phyloP scores from a whole-genome alignment of 2,329 filamentous ascomycete species.

The Xylariales sp. region DNA sequence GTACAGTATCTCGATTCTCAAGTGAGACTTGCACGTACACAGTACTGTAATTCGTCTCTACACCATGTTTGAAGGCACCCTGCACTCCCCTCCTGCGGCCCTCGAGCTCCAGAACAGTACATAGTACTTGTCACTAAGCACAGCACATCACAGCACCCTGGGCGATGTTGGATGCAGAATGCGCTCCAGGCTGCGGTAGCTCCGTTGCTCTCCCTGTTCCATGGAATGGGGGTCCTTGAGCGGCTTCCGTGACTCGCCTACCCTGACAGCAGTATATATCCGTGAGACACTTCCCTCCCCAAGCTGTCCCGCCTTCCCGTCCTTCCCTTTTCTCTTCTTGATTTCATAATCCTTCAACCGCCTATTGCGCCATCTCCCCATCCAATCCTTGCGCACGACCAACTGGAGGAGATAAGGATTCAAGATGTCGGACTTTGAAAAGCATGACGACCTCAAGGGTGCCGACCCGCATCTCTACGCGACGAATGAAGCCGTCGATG shows the following conservation, averaged over 20 bases:
- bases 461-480: slow-evolving; percentile 15
- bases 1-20: too few relatives aligned
- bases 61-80: background rate
- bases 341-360: slow-evolving; percentile 1
- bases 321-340: background rate
- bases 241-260: too few relatives aligned
- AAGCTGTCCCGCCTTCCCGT: background rate
- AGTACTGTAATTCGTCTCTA: too few relatives aligned
- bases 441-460: slow-evolving; percentile 21
- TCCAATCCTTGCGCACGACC: background rate
- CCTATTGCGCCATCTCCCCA: background rate
- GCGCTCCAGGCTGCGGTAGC: background rate
- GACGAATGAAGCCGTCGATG: slow-evolving; percentile 20
- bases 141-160: slow-evolving; percentile 5
- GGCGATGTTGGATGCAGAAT: slow-evolving; percentile 2
- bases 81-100: background rate
- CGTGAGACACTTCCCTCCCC: slow-evolving; percentile 6
- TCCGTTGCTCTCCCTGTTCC: background rate
- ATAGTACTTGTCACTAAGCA: too few relatives aligned
- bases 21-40: background rate
- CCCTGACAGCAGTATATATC: slow-evolving; percentile 9
- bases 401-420: background rate
- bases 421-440: slow-evolving; percentile 23
- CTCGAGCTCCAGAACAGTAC: too few relatives aligned
- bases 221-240: background rate